phyloP scores from a whole-genome alignment of 2,329 filamentous ascomycete genomes.

The Claviceps monticola region DNA sequence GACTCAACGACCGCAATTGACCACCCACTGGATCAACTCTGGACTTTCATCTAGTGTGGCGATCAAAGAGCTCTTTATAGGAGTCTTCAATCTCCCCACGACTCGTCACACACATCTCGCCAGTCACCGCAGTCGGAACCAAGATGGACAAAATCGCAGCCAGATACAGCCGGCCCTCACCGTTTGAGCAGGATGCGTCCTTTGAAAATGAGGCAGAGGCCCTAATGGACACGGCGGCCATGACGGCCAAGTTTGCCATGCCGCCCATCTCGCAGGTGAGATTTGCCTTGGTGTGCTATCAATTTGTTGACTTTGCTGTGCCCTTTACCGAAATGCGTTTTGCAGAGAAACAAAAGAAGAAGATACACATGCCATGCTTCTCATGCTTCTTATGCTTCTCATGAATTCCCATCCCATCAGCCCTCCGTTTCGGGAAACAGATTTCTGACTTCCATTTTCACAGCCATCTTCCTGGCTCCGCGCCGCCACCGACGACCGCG shows the following conservation, averaged over 20 bases:
- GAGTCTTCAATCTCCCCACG: neutral
- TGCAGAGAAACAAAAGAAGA: too few species aligned
- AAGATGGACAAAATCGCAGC: slow-evolving; percentile 87
- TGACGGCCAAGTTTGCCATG: slow-evolving; percentile 89
- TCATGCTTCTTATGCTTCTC: too few species aligned
- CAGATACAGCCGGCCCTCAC: slow-evolving; percentile 65
- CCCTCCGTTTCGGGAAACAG: too few species aligned
- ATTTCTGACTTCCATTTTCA: neutral
- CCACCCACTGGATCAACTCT: too few species aligned
- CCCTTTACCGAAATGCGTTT: too few species aligned
- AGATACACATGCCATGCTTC: too few species aligned
- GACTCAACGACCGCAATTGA: too few species aligned
- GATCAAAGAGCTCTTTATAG: too few species aligned
- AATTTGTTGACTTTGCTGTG: too few species aligned
- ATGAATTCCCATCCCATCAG: too few species aligned
- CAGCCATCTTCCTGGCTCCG: slow-evolving; percentile 90
- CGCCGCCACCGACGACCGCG: slow-evolving; percentile 90
- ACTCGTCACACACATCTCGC: neutral
- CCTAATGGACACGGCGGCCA: slow-evolving; percentile 54
- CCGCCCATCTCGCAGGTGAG: slow-evolving; percentile 76
- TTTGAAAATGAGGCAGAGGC: slow-evolving; percentile 61
- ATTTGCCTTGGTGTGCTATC: neutral
- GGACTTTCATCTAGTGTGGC: too few species aligned
- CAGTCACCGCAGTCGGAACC: neutral
- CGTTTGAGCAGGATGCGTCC: slow-evolving; percentile 57